Percentiles rank a stretch among this genome's conserved stretches.
Conservation (phyloP, 2,329 filamentous ascomycete species). For the Hirsutella rhossiliensis region DNA sequence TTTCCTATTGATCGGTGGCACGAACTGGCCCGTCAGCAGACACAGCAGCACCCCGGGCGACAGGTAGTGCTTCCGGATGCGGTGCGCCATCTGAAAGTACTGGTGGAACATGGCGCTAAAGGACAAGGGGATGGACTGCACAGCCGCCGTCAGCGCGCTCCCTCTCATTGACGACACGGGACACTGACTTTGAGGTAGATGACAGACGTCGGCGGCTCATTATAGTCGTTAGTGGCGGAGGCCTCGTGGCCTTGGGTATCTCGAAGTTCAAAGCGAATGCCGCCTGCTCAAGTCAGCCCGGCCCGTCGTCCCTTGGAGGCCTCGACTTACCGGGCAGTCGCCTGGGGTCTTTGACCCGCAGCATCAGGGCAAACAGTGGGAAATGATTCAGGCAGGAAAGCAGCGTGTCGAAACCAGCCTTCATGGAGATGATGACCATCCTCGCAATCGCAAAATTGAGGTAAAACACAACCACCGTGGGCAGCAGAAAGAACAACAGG, state of each 20-base stretch:
- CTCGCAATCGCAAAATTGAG: constrained; percentile 88
- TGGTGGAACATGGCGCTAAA: constrained; percentile 94
- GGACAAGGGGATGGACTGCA: constrained; percentile 72
- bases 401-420: constrained; percentile 81
- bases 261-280: constrained; percentile 82
- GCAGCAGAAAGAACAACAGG: constrained; percentile 83
- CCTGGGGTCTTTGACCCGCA: constrained; percentile 83
- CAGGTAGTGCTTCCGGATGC: constrained; percentile 90
- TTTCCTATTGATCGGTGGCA: constrained; percentile 87
- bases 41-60: constrained; percentile 80
- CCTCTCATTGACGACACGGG: no score
- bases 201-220: constrained; percentile 58
- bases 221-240: constrained; percentile 24
- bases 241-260: constrained; percentile 48
- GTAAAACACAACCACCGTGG: constrained; percentile 94
- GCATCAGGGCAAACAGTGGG: constrained; percentile 91
- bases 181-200: constrained; percentile 67
- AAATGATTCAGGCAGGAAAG: constrained; percentile 96
- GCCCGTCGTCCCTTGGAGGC: neutral
- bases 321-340: constrained; percentile 61
- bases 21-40: constrained; percentile 80
- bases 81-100: constrained; percentile 87
- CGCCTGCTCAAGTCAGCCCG: constrained; percentile 20
- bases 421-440: constrained; percentile 89
- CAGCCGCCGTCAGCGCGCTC: neutral